These are phyloP conservation scores for Lasiodiplodia hormozganensis DNA, from an alignment of 2,329 filamentous ascomycete genomes.

Conservation along the genomic window DNA sequence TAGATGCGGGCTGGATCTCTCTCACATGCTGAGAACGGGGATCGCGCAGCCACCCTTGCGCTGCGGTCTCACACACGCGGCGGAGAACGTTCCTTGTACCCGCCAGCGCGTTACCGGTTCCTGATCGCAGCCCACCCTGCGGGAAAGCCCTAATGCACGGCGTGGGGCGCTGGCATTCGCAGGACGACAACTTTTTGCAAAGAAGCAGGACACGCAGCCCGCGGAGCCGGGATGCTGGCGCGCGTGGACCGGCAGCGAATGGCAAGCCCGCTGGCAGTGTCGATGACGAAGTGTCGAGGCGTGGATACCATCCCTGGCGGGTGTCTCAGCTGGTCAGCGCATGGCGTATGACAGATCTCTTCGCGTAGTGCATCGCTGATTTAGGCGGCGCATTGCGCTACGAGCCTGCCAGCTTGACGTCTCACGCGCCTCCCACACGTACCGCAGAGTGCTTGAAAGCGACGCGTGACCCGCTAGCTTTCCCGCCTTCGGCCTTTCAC, in stretches of 20 bases:
- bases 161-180: background rate
- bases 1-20: constrained; percentile 19
- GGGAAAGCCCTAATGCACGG: constrained; percentile 13
- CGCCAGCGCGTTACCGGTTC: constrained; percentile 17
- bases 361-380: constrained; percentile 25
- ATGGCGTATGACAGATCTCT: constrained; percentile 26
- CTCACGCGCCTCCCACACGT: constrained; percentile 9
- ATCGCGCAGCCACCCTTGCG: constrained; percentile 11
- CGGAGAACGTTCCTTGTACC: background rate
- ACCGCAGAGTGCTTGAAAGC: background rate
- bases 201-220: background rate
- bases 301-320: constrained; percentile 12
- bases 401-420: background rate
- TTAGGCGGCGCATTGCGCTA: constrained; percentile 6
- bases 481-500: constrained; percentile 13
- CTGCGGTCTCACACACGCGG: background rate
- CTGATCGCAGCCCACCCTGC: constrained; percentile 15
- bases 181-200: background rate
- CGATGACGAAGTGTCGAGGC: constrained; percentile 14
- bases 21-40: constrained; percentile 11
- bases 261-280: background rate
- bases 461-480: constrained; percentile 23
- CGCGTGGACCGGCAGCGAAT: background rate
- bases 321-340: constrained; percentile 26
- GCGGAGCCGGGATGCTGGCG: background rate